phyloP scores from a whole-genome alignment of 2,329 filamentous ascomycete species.

The Ophiognomonia clavigignenti-juglandacearum region DNA sequence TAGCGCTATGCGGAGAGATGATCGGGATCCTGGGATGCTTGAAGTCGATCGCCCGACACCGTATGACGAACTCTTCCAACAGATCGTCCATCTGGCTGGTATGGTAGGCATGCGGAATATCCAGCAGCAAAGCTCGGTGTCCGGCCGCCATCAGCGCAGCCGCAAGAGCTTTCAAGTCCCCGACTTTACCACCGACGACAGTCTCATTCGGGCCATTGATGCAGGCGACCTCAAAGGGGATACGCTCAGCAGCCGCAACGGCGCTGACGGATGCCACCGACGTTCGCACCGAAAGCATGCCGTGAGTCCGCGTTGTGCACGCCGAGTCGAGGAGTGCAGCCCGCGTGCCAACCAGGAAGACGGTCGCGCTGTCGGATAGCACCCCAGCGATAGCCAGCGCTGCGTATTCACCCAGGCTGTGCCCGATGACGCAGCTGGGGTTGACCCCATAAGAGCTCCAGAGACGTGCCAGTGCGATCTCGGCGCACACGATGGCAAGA shows the following conservation, averaged over 20 bases:
- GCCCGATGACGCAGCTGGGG: slow-evolving; percentile 36
- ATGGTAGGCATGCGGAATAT: slow-evolving; percentile 4
- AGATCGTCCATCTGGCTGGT: no score
- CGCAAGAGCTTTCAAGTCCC: neutral
- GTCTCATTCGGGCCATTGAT: slow-evolving; percentile 1
- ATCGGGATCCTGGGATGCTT: no score
- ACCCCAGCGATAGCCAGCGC: slow-evolving; percentile 1
- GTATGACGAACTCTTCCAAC: no score
- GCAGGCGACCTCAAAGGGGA: slow-evolving; percentile 1
- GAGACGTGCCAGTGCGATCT: slow-evolving; percentile 30
- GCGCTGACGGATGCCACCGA: neutral
- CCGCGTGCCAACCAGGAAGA: slow-evolving; percentile 2
- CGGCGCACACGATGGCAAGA: slow-evolving; percentile 1
- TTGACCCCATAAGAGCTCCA: slow-evolving; percentile 33
- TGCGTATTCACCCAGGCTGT: slow-evolving; percentile 56
- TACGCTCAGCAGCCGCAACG: neutral
- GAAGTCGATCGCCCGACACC: no score
- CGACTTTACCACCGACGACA: neutral
- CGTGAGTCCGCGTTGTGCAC: neutral
- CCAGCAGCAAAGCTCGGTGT: neutral
- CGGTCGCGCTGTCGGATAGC: neutral
- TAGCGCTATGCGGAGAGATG: no score
- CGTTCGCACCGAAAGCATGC: neutral
- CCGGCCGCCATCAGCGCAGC: neutral
- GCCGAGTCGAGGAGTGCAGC: neutral